Conservation (phyloP, 2,329 filamentous ascomycete genomes). For the Neonectria neomacrospora region DNA sequence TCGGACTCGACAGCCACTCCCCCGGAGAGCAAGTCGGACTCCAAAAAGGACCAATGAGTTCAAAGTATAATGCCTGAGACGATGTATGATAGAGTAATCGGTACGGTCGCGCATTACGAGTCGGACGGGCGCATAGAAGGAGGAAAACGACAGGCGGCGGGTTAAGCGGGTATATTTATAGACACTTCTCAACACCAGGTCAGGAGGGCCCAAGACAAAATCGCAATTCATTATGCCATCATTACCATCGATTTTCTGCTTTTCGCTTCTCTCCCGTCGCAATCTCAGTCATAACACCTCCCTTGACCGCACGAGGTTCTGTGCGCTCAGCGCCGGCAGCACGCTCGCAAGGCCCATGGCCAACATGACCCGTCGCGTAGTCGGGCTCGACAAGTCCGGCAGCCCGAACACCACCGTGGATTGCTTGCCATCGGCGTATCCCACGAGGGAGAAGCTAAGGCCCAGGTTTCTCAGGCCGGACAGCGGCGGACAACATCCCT, state of each 20-base stretch:
- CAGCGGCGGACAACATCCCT: slow-evolving; percentile 38
- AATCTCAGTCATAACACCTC: slow-evolving; percentile 40
- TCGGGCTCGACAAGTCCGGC: slow-evolving; percentile 42
- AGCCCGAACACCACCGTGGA: slow-evolving; percentile 36
- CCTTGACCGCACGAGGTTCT: slow-evolving; percentile 32
- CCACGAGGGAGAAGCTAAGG: slow-evolving; percentile 36
- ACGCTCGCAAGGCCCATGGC: slow-evolving; percentile 48
- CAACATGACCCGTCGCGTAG: slow-evolving; percentile 45
- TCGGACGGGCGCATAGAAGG: slow-evolving; percentile 33
- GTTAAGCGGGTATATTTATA: slow-evolving; percentile 44
- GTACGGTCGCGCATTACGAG: slow-evolving; percentile 26
- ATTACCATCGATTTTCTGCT: slow-evolving; percentile 13
- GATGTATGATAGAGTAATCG: slow-evolving; percentile 43
- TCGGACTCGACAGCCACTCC: slow-evolving; percentile 18
- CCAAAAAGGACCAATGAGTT: slow-evolving; percentile 40
- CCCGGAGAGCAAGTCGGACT: slow-evolving; percentile 10
- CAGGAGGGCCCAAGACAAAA: slow-evolving; percentile 28
- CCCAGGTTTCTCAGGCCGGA: slow-evolving; percentile 32
- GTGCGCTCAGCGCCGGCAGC: slow-evolving; percentile 38
- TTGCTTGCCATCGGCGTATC: slow-evolving; percentile 28
- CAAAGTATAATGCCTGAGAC: slow-evolving; percentile 25
- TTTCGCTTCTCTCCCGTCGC: not conserved
- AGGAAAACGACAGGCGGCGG: slow-evolving; percentile 30
- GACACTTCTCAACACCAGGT: slow-evolving; percentile 39
- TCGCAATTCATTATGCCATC: slow-evolving; percentile 35